Conservation (phyloP, 108 stramenopile species). For the Asterionellopsis glacialis region DNA sequence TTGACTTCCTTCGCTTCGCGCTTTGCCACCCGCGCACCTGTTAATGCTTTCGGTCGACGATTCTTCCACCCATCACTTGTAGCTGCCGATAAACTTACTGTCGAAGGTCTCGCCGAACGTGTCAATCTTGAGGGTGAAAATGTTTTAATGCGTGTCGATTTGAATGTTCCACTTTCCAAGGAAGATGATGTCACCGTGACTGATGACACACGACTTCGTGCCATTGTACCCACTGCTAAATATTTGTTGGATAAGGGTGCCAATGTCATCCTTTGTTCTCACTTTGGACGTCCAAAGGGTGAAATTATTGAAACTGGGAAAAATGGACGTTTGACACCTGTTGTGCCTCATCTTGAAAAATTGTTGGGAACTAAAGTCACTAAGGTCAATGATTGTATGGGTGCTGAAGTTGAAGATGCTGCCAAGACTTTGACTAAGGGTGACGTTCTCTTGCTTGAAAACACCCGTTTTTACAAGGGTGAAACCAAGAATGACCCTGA, state of each 20-base stretch:
- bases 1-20: no score
- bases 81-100: slow-evolving; percentile 63
- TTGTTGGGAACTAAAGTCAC: slow-evolving; percentile 61
- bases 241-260: slow-evolving; percentile 85
- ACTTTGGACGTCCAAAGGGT: slow-evolving; percentile 90
- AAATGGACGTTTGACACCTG: slow-evolving; percentile 80
- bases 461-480: slow-evolving; percentile 93
- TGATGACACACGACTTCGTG: slow-evolving; percentile 86
- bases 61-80: slow-evolving; percentile 43
- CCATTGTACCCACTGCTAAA: slow-evolving; percentile 85
- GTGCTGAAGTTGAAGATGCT: slow-evolving; percentile 84
- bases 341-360: slow-evolving; percentile 60
- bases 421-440: slow-evolving; percentile 65
- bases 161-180: slow-evolving; percentile 86
- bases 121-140: slow-evolving; percentile 75
- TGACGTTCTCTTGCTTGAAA: slow-evolving; percentile 90
- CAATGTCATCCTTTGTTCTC: slow-evolving; percentile 84
- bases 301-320: slow-evolving; percentile 87
- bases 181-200: slow-evolving; percentile 82
- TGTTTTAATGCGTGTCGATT: slow-evolving; percentile 85
- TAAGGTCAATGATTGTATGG: slow-evolving; percentile 86
- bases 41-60: slow-evolving; percentile 7
- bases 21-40: no score
- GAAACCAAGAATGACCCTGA: slow-evolving; percentile 85
- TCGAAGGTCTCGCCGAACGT: slow-evolving; percentile 69